Conservation (phyloP, 106 monocot genomes). For the Dendrobium officinale region DNA sequence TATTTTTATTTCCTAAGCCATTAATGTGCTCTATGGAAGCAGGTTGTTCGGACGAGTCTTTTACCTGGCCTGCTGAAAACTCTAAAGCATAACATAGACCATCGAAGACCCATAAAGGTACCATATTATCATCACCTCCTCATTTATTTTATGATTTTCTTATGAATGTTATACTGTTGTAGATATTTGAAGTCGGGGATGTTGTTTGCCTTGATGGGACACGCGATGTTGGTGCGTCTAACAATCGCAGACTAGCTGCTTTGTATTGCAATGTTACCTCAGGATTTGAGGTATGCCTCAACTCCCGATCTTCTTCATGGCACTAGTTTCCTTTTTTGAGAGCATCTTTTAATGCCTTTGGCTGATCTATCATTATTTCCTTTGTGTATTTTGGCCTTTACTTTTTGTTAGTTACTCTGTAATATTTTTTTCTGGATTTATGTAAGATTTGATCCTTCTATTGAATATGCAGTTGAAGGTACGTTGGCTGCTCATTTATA, state of each 20-base stretch:
- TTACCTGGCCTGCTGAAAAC: constrained; percentile 79
- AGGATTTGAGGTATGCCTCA: constrained; percentile 67
- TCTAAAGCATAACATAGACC: constrained; percentile 77
- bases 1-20: not conserved
- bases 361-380: not conserved
- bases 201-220: constrained; percentile 50
- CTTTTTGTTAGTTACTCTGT: no score
- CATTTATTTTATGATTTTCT: not conserved
- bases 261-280: constrained; percentile 67
- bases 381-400: not conserved
- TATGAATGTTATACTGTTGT: constrained; percentile 4
- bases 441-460: no score
- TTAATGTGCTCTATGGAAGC: constrained; percentile 8
- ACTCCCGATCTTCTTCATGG: no score
- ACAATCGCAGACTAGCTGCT: constrained; percentile 75
- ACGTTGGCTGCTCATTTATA: no score
- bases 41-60: constrained; percentile 87
- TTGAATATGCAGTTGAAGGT: no score
- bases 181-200: constrained; percentile 99
- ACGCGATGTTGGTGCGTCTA: constrained; percentile 83
- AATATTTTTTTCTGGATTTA: no score
- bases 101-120: constrained; percentile 89
- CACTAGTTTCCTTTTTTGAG: not conserved
- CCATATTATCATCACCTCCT: not conserved
- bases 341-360: not conserved